These are phyloP conservation scores for Chaetomiaceae sp. DNA, from an alignment of 2,329 filamentous ascomycete genomes.

Conservation along the genomic window DNA sequence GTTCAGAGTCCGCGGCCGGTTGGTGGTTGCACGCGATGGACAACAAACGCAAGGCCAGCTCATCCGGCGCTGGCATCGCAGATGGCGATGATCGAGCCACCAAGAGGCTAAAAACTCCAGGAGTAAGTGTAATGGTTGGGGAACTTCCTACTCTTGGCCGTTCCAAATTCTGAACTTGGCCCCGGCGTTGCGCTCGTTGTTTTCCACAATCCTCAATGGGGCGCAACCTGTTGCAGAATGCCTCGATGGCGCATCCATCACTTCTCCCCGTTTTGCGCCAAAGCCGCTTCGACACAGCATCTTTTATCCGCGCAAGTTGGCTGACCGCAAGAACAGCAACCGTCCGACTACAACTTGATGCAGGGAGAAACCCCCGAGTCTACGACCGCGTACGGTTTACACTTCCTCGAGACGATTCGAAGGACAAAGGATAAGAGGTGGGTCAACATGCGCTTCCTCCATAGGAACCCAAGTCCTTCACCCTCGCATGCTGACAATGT, in stretches of 20 bases:
- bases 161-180: neutral
- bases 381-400: slow-evolving; percentile 66
- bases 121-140: slow-evolving; percentile 37
- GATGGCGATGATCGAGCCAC: slow-evolving; percentile 50
- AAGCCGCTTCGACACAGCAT: neutral
- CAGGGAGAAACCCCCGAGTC: slow-evolving; percentile 61
- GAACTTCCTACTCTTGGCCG: no score
- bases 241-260: neutral
- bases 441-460: neutral
- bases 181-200: neutral
- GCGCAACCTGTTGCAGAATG: no score
- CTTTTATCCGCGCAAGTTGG: neutral
- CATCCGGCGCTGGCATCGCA: slow-evolving; percentile 40
- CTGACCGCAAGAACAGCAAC: slow-evolving; percentile 22
- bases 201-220: neutral
- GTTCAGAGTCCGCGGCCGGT: neutral
- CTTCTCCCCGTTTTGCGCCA: neutral
- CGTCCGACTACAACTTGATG: slow-evolving; percentile 43
- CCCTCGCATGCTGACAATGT: slow-evolving; percentile 4
- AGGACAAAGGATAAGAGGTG: slow-evolving; percentile 79
- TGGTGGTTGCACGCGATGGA: slow-evolving; percentile 42
- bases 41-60: slow-evolving; percentile 51
- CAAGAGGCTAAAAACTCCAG: slow-evolving; percentile 51
- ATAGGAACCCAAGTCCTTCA: neutral
- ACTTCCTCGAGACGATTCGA: slow-evolving; percentile 70